Conservation (phyloP, 371 early-diverging fungal species). For the Mortierella sp. region DNA sequence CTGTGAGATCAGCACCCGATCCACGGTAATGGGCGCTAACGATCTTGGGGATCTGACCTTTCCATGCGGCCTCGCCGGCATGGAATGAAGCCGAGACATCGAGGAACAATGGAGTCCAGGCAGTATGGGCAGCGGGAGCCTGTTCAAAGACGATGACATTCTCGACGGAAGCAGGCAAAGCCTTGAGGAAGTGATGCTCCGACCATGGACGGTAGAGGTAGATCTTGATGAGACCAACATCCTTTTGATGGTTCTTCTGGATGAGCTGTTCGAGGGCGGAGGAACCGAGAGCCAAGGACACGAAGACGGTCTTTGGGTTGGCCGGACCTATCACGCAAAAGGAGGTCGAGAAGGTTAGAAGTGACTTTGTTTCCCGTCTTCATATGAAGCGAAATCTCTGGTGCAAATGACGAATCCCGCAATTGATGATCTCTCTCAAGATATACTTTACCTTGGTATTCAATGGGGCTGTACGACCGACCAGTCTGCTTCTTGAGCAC, state of each 20-base stretch:
- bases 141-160: constrained; percentile 79
- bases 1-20: constrained; percentile 55
- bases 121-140: constrained; percentile 65
- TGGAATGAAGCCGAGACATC: constrained; percentile 79
- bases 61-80: constrained; percentile 53
- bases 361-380: constrained; percentile 1
- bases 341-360: neutral
- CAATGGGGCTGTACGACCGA: constrained; percentile 48
- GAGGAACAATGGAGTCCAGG: constrained; percentile 84
- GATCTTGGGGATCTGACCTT: constrained; percentile 54
- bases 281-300: constrained; percentile 73
- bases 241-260: constrained; percentile 44
- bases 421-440: constrained; percentile 4
- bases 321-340: constrained; percentile 32
- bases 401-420: constrained; percentile 45
- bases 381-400: constrained; percentile 30
- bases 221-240: constrained; percentile 71
- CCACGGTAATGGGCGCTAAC: constrained; percentile 67
- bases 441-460: constrained; percentile 43
- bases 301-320: constrained; percentile 60
- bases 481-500: constrained; percentile 51
- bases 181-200: constrained; percentile 61
- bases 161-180: constrained; percentile 66
- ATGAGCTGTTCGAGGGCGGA: constrained; percentile 57
- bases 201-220: constrained; percentile 75